These are phyloP conservation scores for Colletotrichum eleusines DNA, from an alignment of 2,329 filamentous ascomycete genomes.

Conservation along the genomic window DNA sequence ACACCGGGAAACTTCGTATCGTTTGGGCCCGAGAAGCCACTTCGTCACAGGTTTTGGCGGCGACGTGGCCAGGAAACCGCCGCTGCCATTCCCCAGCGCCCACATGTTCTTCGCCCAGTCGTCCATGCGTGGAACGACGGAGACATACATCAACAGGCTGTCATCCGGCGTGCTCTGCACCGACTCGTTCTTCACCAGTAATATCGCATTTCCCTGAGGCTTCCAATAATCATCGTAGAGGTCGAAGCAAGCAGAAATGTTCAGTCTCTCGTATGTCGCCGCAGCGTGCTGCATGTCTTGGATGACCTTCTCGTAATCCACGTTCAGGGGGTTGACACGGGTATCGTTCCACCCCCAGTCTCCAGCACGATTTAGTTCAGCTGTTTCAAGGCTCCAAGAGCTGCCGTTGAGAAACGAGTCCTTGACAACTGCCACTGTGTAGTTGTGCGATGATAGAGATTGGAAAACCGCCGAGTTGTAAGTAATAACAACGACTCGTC, in stretches of 20 bases:
- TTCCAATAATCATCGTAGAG: slow-evolving; percentile 19
- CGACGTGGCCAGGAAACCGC: background rate
- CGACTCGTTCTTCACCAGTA: slow-evolving; percentile 13
- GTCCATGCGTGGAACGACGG: slow-evolving; percentile 16
- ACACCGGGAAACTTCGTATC: slow-evolving; percentile 4
- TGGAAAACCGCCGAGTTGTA: slow-evolving; percentile 28
- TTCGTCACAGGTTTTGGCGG: slow-evolving; percentile 5
- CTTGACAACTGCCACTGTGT: slow-evolving; percentile 22
- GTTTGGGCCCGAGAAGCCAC: slow-evolving; percentile 13
- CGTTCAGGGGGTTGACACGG: slow-evolving; percentile 7
- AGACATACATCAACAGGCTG: slow-evolving; percentile 25
- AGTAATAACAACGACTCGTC: background rate
- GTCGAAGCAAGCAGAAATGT: slow-evolving; percentile 8
- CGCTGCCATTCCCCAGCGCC: slow-evolving; percentile 17
- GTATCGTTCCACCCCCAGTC: slow-evolving; percentile 16
- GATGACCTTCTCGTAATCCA: slow-evolving; percentile 2
- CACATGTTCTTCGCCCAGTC: slow-evolving; percentile 27
- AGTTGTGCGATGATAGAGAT: slow-evolving; percentile 25
- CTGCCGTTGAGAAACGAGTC: slow-evolving; percentile 10
- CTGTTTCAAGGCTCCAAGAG: slow-evolving; percentile 7
- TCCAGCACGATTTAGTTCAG: slow-evolving; percentile 10
- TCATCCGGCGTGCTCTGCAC: slow-evolving; percentile 5
- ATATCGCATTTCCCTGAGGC: slow-evolving; percentile 8
- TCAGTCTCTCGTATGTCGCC: background rate
- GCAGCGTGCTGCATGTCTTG: background rate